These are phyloP conservation scores for Yarrowia deformans DNA, from an alignment of 805 yeast species.

Conservation along the genomic window DNA sequence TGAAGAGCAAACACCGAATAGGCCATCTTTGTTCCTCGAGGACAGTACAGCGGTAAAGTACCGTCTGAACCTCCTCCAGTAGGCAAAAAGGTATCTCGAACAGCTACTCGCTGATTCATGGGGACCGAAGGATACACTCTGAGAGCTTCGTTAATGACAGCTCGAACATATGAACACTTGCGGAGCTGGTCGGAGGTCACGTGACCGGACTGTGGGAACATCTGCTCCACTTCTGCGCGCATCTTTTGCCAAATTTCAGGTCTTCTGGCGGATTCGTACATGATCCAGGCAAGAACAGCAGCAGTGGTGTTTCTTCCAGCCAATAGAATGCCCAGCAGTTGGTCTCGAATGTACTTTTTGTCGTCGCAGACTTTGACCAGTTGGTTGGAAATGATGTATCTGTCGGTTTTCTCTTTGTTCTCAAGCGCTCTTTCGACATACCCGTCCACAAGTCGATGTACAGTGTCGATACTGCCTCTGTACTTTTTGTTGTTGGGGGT, in stretches of 20 bases:
- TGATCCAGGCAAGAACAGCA: slow-evolving; percentile 54
- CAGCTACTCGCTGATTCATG: slow-evolving; percentile 54
- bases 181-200: slow-evolving; percentile 54
- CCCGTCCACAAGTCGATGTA: slow-evolving; percentile 39
- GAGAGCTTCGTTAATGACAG: slow-evolving; percentile 56
- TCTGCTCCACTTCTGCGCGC: slow-evolving; percentile 46
- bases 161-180: slow-evolving; percentile 55
- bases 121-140: slow-evolving; percentile 59
- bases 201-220: slow-evolving; percentile 44
- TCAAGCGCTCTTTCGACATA: slow-evolving; percentile 40
- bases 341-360: slow-evolving; percentile 56
- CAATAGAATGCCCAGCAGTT: slow-evolving; percentile 56
- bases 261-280: slow-evolving; percentile 55
- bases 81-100: slow-evolving; percentile 56
- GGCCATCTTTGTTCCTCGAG: slow-evolving; percentile 53
- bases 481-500: neutral
- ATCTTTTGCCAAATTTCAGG: slow-evolving; percentile 53
- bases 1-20: slow-evolving; percentile 55
- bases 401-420: slow-evolving; percentile 48
- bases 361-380: slow-evolving; percentile 57
- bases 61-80: slow-evolving; percentile 57
- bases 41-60: slow-evolving; percentile 50
- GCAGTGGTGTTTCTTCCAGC: slow-evolving; percentile 64
- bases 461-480: neutral
- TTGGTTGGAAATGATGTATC: slow-evolving; percentile 57